Evolutionary conservation across 73 alveolate genomes (phyloP).

Genomic region (Effrenium voratum): DNA sequence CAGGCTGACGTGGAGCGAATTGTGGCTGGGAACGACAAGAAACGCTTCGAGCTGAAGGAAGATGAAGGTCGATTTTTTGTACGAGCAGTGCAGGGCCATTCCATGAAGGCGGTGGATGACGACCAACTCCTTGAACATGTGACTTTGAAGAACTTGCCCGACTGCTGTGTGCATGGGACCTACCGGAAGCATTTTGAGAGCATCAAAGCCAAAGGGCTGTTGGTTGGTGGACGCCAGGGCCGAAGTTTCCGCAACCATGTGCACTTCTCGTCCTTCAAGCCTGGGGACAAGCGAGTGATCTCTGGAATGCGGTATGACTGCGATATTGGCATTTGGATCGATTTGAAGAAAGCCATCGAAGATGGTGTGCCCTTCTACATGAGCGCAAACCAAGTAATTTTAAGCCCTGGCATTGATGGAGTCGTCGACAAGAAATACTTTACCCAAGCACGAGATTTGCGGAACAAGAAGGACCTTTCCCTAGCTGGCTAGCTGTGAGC

Average conservation of each 20-base stretch:
- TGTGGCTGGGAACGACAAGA: constrained; percentile 46
- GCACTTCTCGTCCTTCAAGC: constrained; percentile 55
- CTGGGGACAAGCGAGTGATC: constrained; percentile 51
- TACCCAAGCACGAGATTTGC: constrained; percentile 6
- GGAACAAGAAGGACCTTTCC: constrained; percentile 23
- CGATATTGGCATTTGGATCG: constrained; percentile 61
- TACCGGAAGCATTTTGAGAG: constrained; percentile 49
- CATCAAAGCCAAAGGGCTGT: constrained; percentile 28
- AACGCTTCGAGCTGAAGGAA: constrained; percentile 51
- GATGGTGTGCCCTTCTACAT: constrained; percentile 51
- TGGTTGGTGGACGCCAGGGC: constrained; percentile 67
- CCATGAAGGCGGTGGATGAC: constrained; percentile 65
- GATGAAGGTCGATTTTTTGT: constrained; percentile 12
- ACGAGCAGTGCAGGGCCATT: constrained; percentile 64
- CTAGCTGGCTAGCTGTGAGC: not conserved
- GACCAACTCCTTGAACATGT: not conserved
- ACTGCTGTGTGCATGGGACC: constrained; percentile 51
- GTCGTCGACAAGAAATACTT: constrained; percentile 33
- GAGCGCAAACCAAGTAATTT: constrained; percentile 46
- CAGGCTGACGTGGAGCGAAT: not conserved
- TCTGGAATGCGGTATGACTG: constrained; percentile 65
- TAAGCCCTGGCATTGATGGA: constrained; percentile 66
- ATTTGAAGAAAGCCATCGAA: constrained; percentile 11
- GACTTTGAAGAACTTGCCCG: constrained; percentile 37
- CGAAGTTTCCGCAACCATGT: constrained; percentile 48